Conservation (phyloP, 2,329 filamentous ascomycete species). For the Aspergillus fructus region DNA sequence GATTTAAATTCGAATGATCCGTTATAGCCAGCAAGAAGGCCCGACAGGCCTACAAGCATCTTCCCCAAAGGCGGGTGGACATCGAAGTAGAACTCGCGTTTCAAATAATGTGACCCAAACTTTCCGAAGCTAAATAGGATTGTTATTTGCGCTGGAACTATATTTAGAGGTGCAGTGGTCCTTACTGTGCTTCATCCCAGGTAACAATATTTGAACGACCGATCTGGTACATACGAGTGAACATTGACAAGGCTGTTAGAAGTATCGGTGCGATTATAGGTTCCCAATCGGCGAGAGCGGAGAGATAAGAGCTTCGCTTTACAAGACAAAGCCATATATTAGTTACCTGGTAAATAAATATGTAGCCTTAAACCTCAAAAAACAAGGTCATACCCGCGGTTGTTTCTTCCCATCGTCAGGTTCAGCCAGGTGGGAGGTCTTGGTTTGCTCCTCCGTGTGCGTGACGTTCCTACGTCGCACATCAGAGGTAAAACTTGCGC, state of each 20-base stretch:
- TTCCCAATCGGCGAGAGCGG: slow-evolving; percentile 57
- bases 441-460: slow-evolving; percentile 29
- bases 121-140: slow-evolving; percentile 56
- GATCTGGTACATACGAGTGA: slow-evolving; percentile 68
- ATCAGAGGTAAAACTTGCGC: slow-evolving; percentile 34
- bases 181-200: slow-evolving; percentile 75
- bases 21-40: slow-evolving; percentile 96
- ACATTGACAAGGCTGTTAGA: slow-evolving; percentile 63
- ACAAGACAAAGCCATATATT: not conserved
- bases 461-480: slow-evolving; percentile 45
- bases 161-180: not conserved
- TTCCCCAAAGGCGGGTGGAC: slow-evolving; percentile 95
- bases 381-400: slow-evolving; percentile 30
- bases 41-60: slow-evolving; percentile 95
- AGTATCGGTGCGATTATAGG: slow-evolving; percentile 63
- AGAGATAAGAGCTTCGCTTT: slow-evolving; percentile 37
- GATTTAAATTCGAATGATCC: slow-evolving; percentile 99
- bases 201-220: slow-evolving; percentile 70
- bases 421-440: slow-evolving; percentile 19
- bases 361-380: not conserved
- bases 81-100: slow-evolving; percentile 99
- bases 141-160: slow-evolving; percentile 2
- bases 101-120: slow-evolving; percentile 98
- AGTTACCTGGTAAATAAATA: not conserved
- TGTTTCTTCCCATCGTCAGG: slow-evolving; percentile 36